A percentile compares a stretch with the other conserved stretches of the same genome.
These are phyloP conservation scores for Solanum hybrid DNA, from an alignment of 305 asterid genomes.

Conservation along the genomic window DNA sequence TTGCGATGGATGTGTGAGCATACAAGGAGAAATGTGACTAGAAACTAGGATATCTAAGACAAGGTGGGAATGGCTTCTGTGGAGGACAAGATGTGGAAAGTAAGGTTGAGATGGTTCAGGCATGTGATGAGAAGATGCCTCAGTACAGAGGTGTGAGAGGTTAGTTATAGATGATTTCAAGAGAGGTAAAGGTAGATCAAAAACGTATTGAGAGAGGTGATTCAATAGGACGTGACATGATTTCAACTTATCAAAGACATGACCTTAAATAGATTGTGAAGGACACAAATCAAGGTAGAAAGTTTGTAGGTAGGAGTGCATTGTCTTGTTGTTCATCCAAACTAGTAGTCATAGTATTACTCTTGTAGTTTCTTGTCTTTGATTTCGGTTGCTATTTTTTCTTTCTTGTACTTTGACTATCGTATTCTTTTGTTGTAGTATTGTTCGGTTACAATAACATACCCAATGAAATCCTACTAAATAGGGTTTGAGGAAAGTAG, in stretches of 20 bases:
- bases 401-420: neutral
- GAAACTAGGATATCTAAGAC: neutral
- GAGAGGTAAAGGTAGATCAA: neutral
- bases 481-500: neutral
- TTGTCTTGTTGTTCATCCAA: neutral
- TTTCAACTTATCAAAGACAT: neutral
- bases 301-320: neutral
- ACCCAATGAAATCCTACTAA: neutral
- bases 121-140: neutral
- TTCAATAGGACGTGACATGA: neutral
- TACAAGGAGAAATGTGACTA: neutral
- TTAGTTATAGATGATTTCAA: neutral
- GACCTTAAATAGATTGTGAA: neutral
- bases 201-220: neutral
- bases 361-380: neutral
- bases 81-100: neutral
- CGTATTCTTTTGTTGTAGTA: neutral
- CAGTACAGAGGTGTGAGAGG: neutral
- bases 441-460: neutral
- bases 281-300: neutral
- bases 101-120: neutral
- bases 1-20: neutral
- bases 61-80: neutral
- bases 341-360: neutral
- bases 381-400: neutral